These are phyloP conservation scores for Cytospora chrysosperma DNA, from an alignment of 2,329 filamentous ascomycete species.

Conservation along the genomic window DNA sequence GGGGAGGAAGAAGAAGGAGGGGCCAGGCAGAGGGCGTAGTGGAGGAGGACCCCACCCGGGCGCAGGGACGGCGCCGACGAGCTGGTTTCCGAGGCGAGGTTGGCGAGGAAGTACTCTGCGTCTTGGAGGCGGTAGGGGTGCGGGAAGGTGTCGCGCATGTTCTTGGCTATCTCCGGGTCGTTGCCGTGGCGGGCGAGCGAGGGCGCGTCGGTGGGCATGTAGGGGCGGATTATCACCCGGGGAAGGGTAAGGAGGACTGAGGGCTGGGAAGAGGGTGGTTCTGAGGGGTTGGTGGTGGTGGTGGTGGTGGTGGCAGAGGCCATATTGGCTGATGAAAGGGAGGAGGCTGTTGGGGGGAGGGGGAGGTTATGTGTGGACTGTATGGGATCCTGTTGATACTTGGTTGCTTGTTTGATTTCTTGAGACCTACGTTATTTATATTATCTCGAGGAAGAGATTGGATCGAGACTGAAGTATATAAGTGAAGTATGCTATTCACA, in stretches of 20 bases:
- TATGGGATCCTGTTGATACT: background rate
- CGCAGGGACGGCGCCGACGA: slow-evolving; percentile 31
- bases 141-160: slow-evolving; percentile 47
- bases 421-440: no score
- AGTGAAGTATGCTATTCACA: background rate
- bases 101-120: slow-evolving; percentile 39
- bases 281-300: background rate
- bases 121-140: slow-evolving; percentile 44
- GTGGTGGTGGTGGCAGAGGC: slow-evolving; percentile 1
- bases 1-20: no score
- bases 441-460: no score
- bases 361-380: background rate
- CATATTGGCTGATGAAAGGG: slow-evolving; percentile 5
- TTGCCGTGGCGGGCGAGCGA: slow-evolving; percentile 38
- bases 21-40: slow-evolving; percentile 37
- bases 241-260: slow-evolving; percentile 31
- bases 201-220: slow-evolving; percentile 38
- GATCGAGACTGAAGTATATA: background rate
- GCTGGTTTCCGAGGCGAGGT: slow-evolving; percentile 19
- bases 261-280: slow-evolving; percentile 20
- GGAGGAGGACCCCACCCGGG: slow-evolving; percentile 31
- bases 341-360: background rate
- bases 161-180: slow-evolving; percentile 37
- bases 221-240: slow-evolving; percentile 42
- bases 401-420: no score